phyloP scores from a whole-genome alignment of 2,329 filamentous ascomycete genomes.

The Xylariales sp. region DNA sequence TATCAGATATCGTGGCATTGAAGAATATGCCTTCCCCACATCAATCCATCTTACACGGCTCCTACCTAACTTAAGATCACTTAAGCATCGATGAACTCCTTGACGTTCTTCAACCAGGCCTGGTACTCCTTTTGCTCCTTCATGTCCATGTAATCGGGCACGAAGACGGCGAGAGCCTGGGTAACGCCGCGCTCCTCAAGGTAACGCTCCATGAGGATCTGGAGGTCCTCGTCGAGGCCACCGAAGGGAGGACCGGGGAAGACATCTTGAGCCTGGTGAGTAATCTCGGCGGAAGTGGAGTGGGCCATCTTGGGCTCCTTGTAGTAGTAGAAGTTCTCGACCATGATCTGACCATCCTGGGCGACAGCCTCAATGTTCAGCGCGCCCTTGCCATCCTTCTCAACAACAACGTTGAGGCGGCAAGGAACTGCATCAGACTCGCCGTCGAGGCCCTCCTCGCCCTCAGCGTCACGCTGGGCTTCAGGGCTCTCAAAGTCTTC shows the following conservation, averaged over 20 bases:
- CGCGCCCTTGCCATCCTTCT: constrained; percentile 81
- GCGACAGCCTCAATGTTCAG: constrained; percentile 83
- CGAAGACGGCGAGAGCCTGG: constrained; percentile 79
- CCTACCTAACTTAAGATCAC: not conserved
- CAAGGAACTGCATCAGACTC: constrained; percentile 64
- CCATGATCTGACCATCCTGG: constrained; percentile 78
- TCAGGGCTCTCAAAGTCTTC: constrained; percentile 42
- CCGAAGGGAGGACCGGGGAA: constrained; percentile 92
- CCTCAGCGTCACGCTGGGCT: constrained; percentile 36
- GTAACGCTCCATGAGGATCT: constrained; percentile 87
- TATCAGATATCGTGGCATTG: too few relatives aligned
- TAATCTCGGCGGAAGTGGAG: constrained; percentile 68
- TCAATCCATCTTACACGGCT: too few relatives aligned
- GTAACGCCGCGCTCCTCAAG: constrained; percentile 93
- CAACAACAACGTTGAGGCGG: constrained; percentile 79
- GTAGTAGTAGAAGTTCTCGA: constrained; percentile 91
- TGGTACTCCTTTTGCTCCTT: constrained; percentile 99
- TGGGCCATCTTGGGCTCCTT: constrained; percentile 72
- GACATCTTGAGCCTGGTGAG: constrained; percentile 69
- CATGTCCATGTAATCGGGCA: constrained; percentile 92
- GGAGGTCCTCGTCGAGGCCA: constrained; percentile 93
- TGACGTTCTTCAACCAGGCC: constrained; percentile 82
- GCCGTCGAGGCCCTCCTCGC: constrained; percentile 46
- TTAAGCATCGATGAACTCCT: constrained; percentile 76
- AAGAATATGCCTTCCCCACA: too few relatives aligned